phyloP scores from a whole-genome alignment of 805 yeast species.

The Teunomyces lycoperdinae region DNA sequence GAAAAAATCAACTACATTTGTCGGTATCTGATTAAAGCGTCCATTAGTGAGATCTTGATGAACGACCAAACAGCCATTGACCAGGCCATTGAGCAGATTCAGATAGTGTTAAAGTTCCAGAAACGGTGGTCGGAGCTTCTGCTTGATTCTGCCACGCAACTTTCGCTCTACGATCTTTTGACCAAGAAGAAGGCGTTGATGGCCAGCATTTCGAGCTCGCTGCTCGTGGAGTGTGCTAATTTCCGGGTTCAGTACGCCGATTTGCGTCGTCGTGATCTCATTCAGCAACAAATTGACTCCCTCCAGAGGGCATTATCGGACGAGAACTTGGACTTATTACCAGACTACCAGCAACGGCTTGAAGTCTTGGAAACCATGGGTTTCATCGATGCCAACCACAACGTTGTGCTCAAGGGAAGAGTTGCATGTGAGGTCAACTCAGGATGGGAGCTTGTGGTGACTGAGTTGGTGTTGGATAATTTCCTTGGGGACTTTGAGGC shows the following conservation, averaged over 20 bases:
- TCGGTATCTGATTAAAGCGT: slow-evolving; percentile 30
- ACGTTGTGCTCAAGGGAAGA: slow-evolving; percentile 83
- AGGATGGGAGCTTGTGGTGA: slow-evolving; percentile 86
- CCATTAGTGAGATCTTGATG: slow-evolving; percentile 32
- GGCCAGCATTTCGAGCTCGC: slow-evolving; percentile 22
- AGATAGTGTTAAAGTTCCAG: slow-evolving; percentile 34
- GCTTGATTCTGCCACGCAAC: slow-evolving; percentile 32
- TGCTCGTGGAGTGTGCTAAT: slow-evolving; percentile 35
- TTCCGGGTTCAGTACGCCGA: slow-evolving; percentile 46
- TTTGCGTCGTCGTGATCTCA: slow-evolving; percentile 42
- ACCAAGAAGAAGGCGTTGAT: slow-evolving; percentile 35
- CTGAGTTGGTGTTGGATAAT: slow-evolving; percentile 88
- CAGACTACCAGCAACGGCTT: slow-evolving; percentile 90
- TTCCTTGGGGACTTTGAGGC: slow-evolving; percentile 91
- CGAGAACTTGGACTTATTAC: slow-evolving; percentile 83
- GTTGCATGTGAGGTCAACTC: slow-evolving; percentile 90
- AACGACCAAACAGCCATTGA: slow-evolving; percentile 34
- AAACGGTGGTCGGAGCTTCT: slow-evolving; percentile 43
- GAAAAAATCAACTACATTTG: slow-evolving; percentile 44
- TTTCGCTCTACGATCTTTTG: slow-evolving; percentile 35
- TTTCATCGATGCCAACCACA: slow-evolving; percentile 72
- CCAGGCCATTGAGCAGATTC: slow-evolving; percentile 35
- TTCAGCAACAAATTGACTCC: slow-evolving; percentile 51
- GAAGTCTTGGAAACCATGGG: slow-evolving; percentile 74
- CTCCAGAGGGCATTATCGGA: slow-evolving; percentile 70